Evolutionary conservation across 1,284 basidiomycete species (phyloP), one percentile per base, ranked within the genome.

Genomic region (Ustilago curta): DNA sequence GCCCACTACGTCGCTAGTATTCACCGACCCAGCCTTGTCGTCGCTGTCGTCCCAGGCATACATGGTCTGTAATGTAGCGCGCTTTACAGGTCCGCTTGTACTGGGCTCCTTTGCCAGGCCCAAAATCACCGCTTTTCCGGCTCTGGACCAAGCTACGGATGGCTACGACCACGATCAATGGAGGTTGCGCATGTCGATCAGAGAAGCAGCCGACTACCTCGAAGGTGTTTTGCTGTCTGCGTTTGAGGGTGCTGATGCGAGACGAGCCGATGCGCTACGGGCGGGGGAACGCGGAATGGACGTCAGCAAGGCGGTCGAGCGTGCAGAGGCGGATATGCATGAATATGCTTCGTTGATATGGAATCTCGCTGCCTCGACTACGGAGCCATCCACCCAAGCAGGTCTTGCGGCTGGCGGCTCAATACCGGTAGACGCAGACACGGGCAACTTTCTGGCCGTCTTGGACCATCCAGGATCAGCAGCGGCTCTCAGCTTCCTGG

Each of bases 191-290:
- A 62, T 63, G 60, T 61, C 68, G 3, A 55, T 71, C 40, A 35
- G 91, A 91, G 0, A 76, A 58, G 68, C 73, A 2, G 90, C 91
- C 78, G 94, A 97, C 79, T 88, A 93, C 4, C 97, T 97, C 83
- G 93, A 97, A 75, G 92, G 92, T 4, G 89, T 88, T 8, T 87
- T 95, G 19, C 87, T 97, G 16, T 89, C 91, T 0, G 91, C 91
- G 0, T 97, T 97, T 78, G 94, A 97, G 80, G 87, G 87, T 25
- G 91, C 92, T 0, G 94, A 96, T 83, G 88, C 89, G 4, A 88
- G 88, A 39, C 87, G 87, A 1, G 11, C 65, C 8, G 77, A 78
- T 62, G 77, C 77, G 1, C 16, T 70, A 21, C 67, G 64, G 2
- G 77, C 77, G 1, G 77, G 73, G 0, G 25, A 62, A 19, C 32